phyloP scores from a whole-genome alignment of 78 protist species.

The Goniomonas avonlea region DNA sequence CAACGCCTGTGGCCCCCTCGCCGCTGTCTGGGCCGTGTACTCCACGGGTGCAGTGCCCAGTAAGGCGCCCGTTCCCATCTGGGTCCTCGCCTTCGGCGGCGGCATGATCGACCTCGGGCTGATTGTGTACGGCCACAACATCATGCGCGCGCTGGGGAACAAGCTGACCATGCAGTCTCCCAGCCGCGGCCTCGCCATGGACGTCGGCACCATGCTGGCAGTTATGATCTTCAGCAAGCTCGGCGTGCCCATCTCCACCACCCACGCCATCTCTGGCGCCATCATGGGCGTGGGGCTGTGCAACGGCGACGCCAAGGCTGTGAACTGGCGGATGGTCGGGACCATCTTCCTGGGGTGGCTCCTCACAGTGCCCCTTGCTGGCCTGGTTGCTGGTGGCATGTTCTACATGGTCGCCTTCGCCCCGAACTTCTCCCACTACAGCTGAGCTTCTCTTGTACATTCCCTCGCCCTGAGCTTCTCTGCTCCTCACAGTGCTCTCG shows the following conservation, averaged over 20 bases:
- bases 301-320: background rate
- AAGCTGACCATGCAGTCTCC: constrained; percentile 31
- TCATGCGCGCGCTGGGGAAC: constrained; percentile 44
- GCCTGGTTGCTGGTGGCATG: constrained; percentile 2
- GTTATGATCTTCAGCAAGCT: background rate
- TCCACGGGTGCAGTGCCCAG: background rate
- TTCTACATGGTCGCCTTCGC: background rate
- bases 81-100: constrained; percentile 50
- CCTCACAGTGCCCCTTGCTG: constrained; percentile 41
- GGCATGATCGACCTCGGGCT: constrained; percentile 38
- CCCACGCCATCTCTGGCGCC: constrained; percentile 51
- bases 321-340: constrained; percentile 13
- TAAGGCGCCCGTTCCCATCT: constrained; percentile 23
- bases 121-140: constrained; percentile 29
- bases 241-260: constrained; percentile 54
- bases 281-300: constrained; percentile 23
- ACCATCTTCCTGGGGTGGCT: constrained; percentile 33
- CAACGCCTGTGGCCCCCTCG: constrained; percentile 35
- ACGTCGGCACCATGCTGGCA: constrained; percentile 22
- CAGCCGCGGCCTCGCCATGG: constrained; percentile 41
- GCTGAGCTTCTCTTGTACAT: too few species aligned
- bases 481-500: constrained; percentile 44
- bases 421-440: too few species aligned
- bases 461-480: too few species aligned
- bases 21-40: background rate